Conservation (phyloP, 192 early-diverging fungal species). For the Diversispora eburnea region DNA sequence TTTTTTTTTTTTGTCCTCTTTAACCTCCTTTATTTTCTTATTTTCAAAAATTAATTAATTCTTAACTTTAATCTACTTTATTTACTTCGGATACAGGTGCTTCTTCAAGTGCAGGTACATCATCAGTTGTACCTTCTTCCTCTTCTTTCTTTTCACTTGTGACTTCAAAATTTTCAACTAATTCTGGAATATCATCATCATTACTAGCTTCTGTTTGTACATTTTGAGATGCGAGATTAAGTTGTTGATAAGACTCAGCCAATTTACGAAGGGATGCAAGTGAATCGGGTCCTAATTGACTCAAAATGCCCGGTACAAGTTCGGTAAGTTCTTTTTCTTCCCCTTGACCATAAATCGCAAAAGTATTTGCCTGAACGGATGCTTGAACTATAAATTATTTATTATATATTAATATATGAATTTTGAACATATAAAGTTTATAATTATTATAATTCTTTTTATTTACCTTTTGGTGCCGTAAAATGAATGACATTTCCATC, state of each 20-base stretch:
- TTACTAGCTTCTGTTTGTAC: slow-evolving; percentile 51
- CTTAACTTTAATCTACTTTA: too few species aligned
- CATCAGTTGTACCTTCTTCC: background rate
- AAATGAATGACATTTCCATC: slow-evolving; percentile 94
- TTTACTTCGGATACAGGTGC: too few species aligned
- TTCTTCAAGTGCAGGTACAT: background rate
- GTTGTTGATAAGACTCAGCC: slow-evolving; percentile 77
- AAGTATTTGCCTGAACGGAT: slow-evolving; percentile 82
- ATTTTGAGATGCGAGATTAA: slow-evolving; percentile 39
- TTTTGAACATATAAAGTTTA: too few species aligned
- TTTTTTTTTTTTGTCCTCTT: too few species aligned
- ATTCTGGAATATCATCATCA: slow-evolving; percentile 94
- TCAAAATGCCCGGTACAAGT: slow-evolving; percentile 74
- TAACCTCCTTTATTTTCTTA: too few species aligned
- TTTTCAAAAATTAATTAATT: too few species aligned
- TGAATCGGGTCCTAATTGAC: slow-evolving; percentile 86
- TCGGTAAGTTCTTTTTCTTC: slow-evolving; percentile 84
- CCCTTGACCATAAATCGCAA: slow-evolving; percentile 83
- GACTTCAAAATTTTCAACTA: slow-evolving; percentile 73
- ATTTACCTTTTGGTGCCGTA: slow-evolving; percentile 74
- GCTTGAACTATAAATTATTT: slow-evolving; percentile 23
- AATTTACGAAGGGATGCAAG: slow-evolving; percentile 82
- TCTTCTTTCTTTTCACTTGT: slow-evolving; percentile 32
- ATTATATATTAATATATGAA: too few species aligned
- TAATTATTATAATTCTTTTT: background rate